Percentiles rank a stretch among this genome's conserved stretches.
Conservation (phyloP, 2,329 filamentous ascomycete genomes). For the Arthrobotrys musiformis region DNA sequence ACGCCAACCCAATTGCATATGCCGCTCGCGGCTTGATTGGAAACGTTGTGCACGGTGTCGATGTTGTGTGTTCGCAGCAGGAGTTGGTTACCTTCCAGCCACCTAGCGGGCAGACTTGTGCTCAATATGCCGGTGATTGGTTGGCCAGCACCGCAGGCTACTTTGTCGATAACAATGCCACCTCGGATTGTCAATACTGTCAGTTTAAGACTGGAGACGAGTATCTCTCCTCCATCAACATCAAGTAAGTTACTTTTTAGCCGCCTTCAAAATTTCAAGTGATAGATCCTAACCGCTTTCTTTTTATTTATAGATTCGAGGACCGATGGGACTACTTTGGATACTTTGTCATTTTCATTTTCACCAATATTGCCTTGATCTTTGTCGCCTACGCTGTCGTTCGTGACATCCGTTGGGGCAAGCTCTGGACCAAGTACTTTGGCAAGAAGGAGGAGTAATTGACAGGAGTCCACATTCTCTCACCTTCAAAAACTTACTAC, state of each 20-base stretch:
- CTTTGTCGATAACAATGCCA: constrained; percentile 72
- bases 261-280: background rate
- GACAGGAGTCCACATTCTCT: background rate
- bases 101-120: constrained; percentile 73
- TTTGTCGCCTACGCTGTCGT: constrained; percentile 58
- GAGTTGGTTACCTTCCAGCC: constrained; percentile 75
- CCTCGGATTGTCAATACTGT: constrained; percentile 75
- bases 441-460: constrained; percentile 46
- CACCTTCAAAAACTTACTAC: background rate
- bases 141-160: constrained; percentile 69
- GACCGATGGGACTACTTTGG: constrained; percentile 59
- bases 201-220: constrained; percentile 73
- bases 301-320: constrained; percentile 39
- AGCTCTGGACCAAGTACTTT: constrained; percentile 55
- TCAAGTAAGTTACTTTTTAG: constrained; percentile 60
- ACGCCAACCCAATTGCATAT: constrained; percentile 75
- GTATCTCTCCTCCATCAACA: constrained; percentile 71
- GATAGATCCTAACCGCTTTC: background rate
- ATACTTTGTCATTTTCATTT: constrained; percentile 57
- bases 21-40: constrained; percentile 77
- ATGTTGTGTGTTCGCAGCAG: constrained; percentile 66
- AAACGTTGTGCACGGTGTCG: constrained; percentile 69
- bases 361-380: constrained; percentile 57
- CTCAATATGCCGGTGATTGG: constrained; percentile 72
- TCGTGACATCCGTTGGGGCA: constrained; percentile 58